Conservation (phyloP, 2,329 filamentous ascomycete genomes). For the Thielaviopsis punctulata region DNA sequence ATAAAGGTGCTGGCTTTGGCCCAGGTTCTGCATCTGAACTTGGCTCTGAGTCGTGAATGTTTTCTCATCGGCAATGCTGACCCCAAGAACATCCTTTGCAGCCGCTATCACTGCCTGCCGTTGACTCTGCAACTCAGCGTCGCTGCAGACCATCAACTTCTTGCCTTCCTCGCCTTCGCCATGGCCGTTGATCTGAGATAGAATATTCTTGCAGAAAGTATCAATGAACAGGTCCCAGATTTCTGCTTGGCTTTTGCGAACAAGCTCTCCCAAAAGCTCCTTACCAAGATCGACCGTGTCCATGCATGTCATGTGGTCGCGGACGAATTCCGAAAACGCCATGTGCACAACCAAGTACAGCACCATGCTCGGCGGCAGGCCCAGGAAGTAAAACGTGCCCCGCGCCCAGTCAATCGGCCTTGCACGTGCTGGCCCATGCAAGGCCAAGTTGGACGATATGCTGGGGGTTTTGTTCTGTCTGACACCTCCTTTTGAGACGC, state of each 20-base stretch:
- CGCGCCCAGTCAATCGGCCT: background rate
- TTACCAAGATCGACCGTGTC: background rate
- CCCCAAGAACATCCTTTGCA: too few species aligned
- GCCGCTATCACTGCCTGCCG: background rate
- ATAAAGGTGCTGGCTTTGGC: too few species aligned
- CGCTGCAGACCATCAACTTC: background rate
- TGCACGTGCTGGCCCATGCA: too few species aligned
- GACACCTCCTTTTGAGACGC: too few species aligned
- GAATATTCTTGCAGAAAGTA: background rate
- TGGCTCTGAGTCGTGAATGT: too few species aligned
- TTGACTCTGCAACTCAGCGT: background rate
- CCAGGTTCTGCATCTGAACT: too few species aligned
- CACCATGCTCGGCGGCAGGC: background rate
- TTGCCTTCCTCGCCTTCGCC: background rate
- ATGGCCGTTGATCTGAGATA: background rate
- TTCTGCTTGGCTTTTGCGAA: background rate
- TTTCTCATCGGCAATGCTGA: too few species aligned
- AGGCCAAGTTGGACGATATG: too few species aligned
- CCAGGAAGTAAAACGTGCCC: background rate
- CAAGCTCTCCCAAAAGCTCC: background rate
- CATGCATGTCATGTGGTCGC: too few species aligned
- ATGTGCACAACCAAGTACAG: background rate
- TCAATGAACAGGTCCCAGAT: background rate
- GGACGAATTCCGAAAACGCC: background rate
- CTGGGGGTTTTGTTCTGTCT: too few species aligned